Base-by-base conservation (phyloP, 106 monocot genomes). In the Dendrobium catenatum region DNA sequence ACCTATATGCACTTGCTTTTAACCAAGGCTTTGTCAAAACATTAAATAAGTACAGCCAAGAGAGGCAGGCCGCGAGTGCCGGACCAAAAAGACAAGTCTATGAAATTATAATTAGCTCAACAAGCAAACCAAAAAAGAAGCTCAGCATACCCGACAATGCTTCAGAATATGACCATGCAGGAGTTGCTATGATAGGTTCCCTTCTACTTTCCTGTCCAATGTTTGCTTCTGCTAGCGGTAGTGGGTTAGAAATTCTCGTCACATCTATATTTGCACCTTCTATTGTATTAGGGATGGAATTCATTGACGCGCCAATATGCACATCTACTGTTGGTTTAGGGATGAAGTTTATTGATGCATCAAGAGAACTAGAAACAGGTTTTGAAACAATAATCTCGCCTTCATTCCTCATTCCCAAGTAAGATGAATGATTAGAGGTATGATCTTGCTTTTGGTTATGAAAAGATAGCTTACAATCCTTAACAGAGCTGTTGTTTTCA, bases 151-250 rank as follows among this genome's bases (percentile, higher is more conserved):
- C 89, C 56, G 75, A 79, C 29, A 77, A 84, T 44, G 85, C 84
- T 86, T 92, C 91, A 84, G 80, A 85, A 64, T 78, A 79, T 58
- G 87, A 91, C 94, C 94, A 94, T 75, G 94, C 90, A 79, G 90
- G 85, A 77, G 87, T 81, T 40, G 79, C 83, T 27, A 82, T 89
- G 55, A 82, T 68, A 79, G 88, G 79, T 27, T 78, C 81, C 77
- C 85, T 85, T 79, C 84, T 94, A 80, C 84, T 86, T 78, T 92
- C 92, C 55, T 81, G 81, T 13, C 82, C 87, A 86, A 40, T 76
- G 44, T 79, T 82, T 33, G 43, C 70, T 27, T 88, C 88, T 74
- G 49, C 43, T 7, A n/a, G 22, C 55, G 47, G 29, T 49, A 8
- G 76, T 79, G 83, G 49, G 37, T 68, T 85, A 73, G 80, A 72